Conservation (phyloP, 2,329 filamentous ascomycete species). For the Fusarium napiforme region DNA sequence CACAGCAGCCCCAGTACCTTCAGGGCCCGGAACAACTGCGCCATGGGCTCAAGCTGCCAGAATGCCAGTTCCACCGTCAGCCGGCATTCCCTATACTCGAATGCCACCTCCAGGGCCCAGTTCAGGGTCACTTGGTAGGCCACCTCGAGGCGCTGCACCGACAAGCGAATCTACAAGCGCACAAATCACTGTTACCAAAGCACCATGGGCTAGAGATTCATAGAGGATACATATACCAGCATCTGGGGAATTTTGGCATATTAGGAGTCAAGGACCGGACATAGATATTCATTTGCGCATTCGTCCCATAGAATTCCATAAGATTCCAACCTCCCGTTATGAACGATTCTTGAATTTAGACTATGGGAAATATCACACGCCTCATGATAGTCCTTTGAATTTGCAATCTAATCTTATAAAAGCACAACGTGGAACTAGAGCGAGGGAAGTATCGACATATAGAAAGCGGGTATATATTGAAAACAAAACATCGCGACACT, state of each 20-base stretch:
- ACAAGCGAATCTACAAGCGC: conserved; percentile 49
- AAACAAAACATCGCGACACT: conserved; percentile 43
- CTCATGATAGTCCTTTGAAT: background rate
- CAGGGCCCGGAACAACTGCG: conserved; percentile 53
- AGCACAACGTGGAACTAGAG: background rate
- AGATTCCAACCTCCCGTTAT: background rate
- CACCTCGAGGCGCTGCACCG: conserved; percentile 31
- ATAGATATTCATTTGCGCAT: conserved; percentile 31
- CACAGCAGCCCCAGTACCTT: conserved; percentile 33
- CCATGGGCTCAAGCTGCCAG: conserved; percentile 58
- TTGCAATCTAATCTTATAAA: background rate
- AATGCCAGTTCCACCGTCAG: conserved; percentile 50
- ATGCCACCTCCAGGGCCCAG: conserved; percentile 47
- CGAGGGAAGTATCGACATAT: background rate
- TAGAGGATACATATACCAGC: background rate
- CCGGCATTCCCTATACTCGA: conserved; percentile 55
- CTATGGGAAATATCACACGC: background rate
- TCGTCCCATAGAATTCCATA: conserved; percentile 1
- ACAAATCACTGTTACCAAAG: conserved; percentile 57
- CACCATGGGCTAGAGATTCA: conserved; percentile 57
- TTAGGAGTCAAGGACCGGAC: conserved; percentile 4
- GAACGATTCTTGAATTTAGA: background rate
- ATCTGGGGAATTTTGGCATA: background rate
- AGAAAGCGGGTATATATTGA: conserved; percentile 48
- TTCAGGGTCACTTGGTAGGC: conserved; percentile 42